Evolutionary conservation across 2,329 filamentous ascomycete genomes (phyloP).

Genomic region (Apiospora arundinis): DNA sequence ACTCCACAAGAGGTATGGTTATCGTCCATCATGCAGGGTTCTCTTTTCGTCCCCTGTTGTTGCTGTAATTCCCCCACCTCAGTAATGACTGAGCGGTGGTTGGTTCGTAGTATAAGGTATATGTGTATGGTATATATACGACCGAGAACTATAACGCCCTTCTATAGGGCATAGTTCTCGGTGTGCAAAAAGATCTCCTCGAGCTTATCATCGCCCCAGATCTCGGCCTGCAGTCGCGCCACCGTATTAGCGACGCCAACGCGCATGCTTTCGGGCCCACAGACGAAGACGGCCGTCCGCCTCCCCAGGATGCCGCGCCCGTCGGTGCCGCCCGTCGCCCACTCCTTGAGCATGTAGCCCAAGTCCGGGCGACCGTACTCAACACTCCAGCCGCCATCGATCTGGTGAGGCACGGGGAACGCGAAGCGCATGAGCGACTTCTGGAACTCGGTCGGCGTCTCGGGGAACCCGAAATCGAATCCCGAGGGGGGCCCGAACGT

Average conservation of each 20-base stretch:
- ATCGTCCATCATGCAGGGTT: background rate
- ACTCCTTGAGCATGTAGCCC: slow-evolving; percentile 82
- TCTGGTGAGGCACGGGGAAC: slow-evolving; percentile 73
- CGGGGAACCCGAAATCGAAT: slow-evolving; percentile 83
- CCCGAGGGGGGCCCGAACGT: slow-evolving; percentile 65
- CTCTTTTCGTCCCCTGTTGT: background rate
- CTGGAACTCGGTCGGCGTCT: slow-evolving; percentile 85
- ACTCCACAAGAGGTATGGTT: background rate
- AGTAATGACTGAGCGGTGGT: background rate
- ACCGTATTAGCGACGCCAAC: slow-evolving; percentile 88
- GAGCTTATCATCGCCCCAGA: slow-evolving; percentile 77
- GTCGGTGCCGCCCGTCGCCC: slow-evolving; percentile 74
- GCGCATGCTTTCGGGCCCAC: slow-evolving; percentile 86
- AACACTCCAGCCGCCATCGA: slow-evolving; percentile 83
- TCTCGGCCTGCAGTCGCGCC: slow-evolving; percentile 79
- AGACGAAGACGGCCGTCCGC: slow-evolving; percentile 89
- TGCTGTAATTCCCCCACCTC: too few species aligned
- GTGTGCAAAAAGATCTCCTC: slow-evolving; percentile 95
- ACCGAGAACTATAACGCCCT: background rate
- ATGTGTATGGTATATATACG: background rate
- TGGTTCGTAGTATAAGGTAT: background rate
- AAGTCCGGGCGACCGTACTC: slow-evolving; percentile 92
- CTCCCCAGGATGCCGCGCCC: slow-evolving; percentile 76
- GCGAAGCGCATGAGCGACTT: slow-evolving; percentile 91
- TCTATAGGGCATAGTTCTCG: slow-evolving; percentile 87